phyloP scores from a whole-genome alignment of 345 rosid genomes.

The Alliaria petiolata region DNA sequence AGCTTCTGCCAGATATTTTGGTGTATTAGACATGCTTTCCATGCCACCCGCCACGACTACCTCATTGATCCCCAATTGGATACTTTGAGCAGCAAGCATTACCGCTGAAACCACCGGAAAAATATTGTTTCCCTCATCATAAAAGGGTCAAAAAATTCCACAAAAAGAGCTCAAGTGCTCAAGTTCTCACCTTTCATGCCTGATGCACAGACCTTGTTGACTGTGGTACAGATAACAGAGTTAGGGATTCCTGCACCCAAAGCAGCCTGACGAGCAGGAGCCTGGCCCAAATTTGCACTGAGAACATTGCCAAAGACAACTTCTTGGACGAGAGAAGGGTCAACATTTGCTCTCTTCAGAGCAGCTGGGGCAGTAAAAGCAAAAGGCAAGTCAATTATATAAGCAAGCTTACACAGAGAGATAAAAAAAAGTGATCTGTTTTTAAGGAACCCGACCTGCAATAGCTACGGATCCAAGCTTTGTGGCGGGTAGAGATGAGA shows the following conservation, averaged over 20 bases:
- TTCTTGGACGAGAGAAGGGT: conserved; percentile 89
- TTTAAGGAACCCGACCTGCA: conserved; percentile 43
- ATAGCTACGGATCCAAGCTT: conserved; percentile 93
- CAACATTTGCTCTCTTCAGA: conserved; percentile 79
- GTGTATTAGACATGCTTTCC: conserved; percentile 98
- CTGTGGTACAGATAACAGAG: conserved; percentile 81
- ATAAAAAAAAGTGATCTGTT: not conserved
- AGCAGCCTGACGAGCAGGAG: conserved; percentile 99
- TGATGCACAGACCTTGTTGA: conserved; percentile 98
- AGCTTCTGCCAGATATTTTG: conserved; percentile 88
- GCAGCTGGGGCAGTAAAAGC: conserved; percentile 56
- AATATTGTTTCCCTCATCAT: not conserved
- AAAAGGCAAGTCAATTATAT: not conserved
- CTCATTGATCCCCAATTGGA: conserved; percentile 89
- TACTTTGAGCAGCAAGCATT: conserved; percentile 91
- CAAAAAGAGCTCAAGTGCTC: not conserved
- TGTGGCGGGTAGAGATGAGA: conserved; percentile 82
- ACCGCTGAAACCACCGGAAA: conserved; percentile 56
- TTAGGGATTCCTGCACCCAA: conserved; percentile 90
- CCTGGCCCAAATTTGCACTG: conserved; percentile 95
- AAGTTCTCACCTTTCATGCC: conserved; percentile 86
- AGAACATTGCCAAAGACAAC: conserved; percentile 94
- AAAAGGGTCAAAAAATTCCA: not conserved
- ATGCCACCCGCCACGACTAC: conserved; percentile 97
- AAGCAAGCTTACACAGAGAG: not conserved